Evolutionary conservation across 1,284 basidiomycete genomes (phyloP).

Genomic region (Mycena citricolor): DNA sequence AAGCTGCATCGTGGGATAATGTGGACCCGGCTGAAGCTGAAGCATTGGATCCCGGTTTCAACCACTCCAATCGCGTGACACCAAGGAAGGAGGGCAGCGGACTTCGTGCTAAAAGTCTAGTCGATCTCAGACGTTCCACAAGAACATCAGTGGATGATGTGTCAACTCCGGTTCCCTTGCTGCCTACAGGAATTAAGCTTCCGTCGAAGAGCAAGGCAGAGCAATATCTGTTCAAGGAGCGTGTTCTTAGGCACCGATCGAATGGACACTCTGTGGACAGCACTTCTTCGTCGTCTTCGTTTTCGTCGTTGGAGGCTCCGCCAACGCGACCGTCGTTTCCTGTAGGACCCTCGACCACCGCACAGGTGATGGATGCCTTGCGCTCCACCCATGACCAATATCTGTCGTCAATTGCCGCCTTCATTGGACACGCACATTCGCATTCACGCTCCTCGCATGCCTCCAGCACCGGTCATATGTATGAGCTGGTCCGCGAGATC

Average conservation of each 20-base stretch:
- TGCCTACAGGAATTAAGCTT: slow-evolving; percentile 31
- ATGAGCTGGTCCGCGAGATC: slow-evolving; percentile 91
- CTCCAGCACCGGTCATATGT: slow-evolving; percentile 89
- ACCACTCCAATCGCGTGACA: slow-evolving; percentile 25
- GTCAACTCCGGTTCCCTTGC: slow-evolving; percentile 32
- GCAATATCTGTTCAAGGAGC: slow-evolving; percentile 33
- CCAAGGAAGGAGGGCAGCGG: slow-evolving; percentile 31
- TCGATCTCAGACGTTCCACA: slow-evolving; percentile 27
- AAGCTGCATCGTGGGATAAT: slow-evolving; percentile 30
- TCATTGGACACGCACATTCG: slow-evolving; percentile 95
- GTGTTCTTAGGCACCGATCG: slow-evolving; percentile 40
- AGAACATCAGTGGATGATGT: slow-evolving; percentile 28
- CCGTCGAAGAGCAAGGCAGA: slow-evolving; percentile 32
- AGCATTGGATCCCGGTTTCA: slow-evolving; percentile 27
- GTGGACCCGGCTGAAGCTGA: slow-evolving; percentile 28
- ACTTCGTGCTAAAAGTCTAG: slow-evolving; percentile 40
- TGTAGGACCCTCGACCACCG: slow-evolving; percentile 62
- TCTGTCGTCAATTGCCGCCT: slow-evolving; percentile 91
- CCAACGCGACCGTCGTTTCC: slow-evolving; percentile 60
- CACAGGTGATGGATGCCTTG: slow-evolving; percentile 69
- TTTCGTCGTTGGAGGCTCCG: slow-evolving; percentile 52
- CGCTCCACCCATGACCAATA: slow-evolving; percentile 84
- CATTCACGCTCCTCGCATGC: slow-evolving; percentile 88
- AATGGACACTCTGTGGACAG: slow-evolving; percentile 60
- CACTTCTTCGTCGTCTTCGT: slow-evolving; percentile 59